These are phyloP conservation scores for Phytophthora tentaculata DNA, from an alignment of 352 stramenopile genomes.

Conservation along the genomic window DNA sequence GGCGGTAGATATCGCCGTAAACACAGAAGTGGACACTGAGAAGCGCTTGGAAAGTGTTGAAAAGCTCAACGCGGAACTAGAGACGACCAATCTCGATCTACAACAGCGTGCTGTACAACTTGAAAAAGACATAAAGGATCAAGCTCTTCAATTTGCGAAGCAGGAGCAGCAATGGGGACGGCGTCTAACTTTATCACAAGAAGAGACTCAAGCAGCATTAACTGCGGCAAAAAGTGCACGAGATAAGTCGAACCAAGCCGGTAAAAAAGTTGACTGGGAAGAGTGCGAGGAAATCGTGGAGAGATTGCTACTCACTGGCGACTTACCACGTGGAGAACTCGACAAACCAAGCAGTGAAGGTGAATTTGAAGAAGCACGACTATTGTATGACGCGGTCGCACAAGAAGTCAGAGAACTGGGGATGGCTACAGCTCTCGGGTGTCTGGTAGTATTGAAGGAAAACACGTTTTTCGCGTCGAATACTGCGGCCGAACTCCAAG, in stretches of 20 bases:
- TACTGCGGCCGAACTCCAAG: slow-evolving; percentile 62
- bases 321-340: slow-evolving; percentile 48
- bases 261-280: slow-evolving; percentile 50
- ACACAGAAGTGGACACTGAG: slow-evolving; percentile 70
- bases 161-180: slow-evolving; percentile 47
- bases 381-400: slow-evolving; percentile 43
- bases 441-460: slow-evolving; percentile 67
- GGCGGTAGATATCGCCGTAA: slow-evolving; percentile 66
- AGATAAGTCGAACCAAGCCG: slow-evolving; percentile 16
- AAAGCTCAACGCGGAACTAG: slow-evolving; percentile 56
- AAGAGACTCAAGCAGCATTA: slow-evolving; percentile 41
- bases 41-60: slow-evolving; percentile 62
- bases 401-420: slow-evolving; percentile 52
- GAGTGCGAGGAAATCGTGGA: slow-evolving; percentile 70
- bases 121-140: slow-evolving; percentile 46
- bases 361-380: slow-evolving; percentile 37
- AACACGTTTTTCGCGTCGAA: slow-evolving; percentile 74
- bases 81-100: slow-evolving; percentile 51
- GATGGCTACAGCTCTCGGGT: slow-evolving; percentile 57
- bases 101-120: slow-evolving; percentile 52
- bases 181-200: slow-evolving; percentile 32
- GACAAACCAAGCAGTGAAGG: slow-evolving; percentile 24
- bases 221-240: slow-evolving; percentile 24
- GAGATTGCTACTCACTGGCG: slow-evolving; percentile 50
- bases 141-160: slow-evolving; percentile 36